These are phyloP conservation scores for Leptographium wingfieldii DNA, from an alignment of 2,329 filamentous ascomycete genomes.

Conservation along the genomic window DNA sequence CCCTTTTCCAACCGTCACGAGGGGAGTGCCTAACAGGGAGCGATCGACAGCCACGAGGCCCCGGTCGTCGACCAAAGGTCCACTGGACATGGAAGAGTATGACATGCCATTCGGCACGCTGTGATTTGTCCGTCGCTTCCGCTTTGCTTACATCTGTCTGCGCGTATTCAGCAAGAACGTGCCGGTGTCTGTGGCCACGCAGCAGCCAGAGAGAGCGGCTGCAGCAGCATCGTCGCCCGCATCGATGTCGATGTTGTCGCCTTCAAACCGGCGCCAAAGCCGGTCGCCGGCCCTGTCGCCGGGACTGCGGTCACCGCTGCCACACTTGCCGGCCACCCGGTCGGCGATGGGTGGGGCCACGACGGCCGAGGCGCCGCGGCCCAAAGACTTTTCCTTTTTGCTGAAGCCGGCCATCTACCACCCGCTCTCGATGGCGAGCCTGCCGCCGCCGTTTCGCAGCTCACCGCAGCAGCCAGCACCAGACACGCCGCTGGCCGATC, in stretches of 20 bases:
- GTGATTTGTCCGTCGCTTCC: not conserved
- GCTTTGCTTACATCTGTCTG: too few relatives aligned
- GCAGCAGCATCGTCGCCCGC: slow-evolving; percentile 2
- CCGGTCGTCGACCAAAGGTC: slow-evolving; percentile 62
- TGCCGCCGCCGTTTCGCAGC: slow-evolving; percentile 55
- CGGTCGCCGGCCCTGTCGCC: slow-evolving; percentile 19
- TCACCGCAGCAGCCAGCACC: slow-evolving; percentile 50
- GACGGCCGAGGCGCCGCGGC: not conserved
- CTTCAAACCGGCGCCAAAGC: too few relatives aligned
- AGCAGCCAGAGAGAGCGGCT: slow-evolving; percentile 7
- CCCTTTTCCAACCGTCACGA: not conserved
- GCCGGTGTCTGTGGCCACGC: slow-evolving; percentile 11
- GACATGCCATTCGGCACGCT: slow-evolving; percentile 16
- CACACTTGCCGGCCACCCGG: not conserved
- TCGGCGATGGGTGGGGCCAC: slow-evolving; percentile 1
- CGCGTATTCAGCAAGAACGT: slow-evolving; percentile 12
- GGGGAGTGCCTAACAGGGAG: not conserved
- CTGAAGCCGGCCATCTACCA: slow-evolving; percentile 75
- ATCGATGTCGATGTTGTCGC: too few relatives aligned
- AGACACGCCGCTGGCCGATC: slow-evolving; percentile 50
- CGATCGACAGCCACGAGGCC: slow-evolving; percentile 38
- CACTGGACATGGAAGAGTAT: slow-evolving; percentile 65
- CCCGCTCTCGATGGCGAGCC: slow-evolving; percentile 51
- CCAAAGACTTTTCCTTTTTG: slow-evolving; percentile 69
- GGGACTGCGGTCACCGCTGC: not conserved